Conservation (phyloP, 139 green algal genomes). For the Microglena sp. region DNA sequence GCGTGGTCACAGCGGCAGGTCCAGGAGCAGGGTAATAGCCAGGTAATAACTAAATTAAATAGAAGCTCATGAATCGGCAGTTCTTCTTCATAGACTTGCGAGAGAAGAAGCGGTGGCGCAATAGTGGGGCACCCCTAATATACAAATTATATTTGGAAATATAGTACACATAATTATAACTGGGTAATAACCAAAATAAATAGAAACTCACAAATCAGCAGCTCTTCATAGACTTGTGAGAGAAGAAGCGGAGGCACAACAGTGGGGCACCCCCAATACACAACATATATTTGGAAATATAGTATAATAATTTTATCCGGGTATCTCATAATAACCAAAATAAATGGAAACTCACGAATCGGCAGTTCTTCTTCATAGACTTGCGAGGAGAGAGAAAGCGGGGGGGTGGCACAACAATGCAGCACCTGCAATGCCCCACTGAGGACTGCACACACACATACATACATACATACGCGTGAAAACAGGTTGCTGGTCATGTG, state of each 20-base stretch:
- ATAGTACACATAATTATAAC: background rate
- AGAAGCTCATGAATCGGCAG: constrained; percentile 50
- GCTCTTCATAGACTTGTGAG: constrained; percentile 50
- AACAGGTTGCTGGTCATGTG: too few relatives aligned
- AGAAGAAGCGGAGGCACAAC: constrained; percentile 63
- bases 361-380: constrained; percentile 56
- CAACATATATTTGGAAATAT: constrained; percentile 30
- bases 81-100: constrained; percentile 51
- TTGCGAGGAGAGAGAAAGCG: constrained; percentile 41
- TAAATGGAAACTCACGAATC: constrained; percentile 38
- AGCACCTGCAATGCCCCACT: constrained; percentile 43
- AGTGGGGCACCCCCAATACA: constrained; percentile 38
- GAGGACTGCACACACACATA: constrained; percentile 21
- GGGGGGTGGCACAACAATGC: constrained; percentile 55
- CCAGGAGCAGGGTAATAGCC: too few relatives aligned
- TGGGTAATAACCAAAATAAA: background rate
- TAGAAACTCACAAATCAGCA: constrained; percentile 50
- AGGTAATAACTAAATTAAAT: background rate
- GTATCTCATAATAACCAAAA: background rate
- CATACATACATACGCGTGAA: background rate
- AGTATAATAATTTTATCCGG: background rate
- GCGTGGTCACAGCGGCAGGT: too few relatives aligned
- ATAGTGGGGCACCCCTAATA: constrained; percentile 37
- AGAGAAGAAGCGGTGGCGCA: constrained; percentile 62
- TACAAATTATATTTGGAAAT: constrained; percentile 33